phyloP scores from a whole-genome alignment of 78 protist species.

The Dictyostelium citrinum region DNA sequence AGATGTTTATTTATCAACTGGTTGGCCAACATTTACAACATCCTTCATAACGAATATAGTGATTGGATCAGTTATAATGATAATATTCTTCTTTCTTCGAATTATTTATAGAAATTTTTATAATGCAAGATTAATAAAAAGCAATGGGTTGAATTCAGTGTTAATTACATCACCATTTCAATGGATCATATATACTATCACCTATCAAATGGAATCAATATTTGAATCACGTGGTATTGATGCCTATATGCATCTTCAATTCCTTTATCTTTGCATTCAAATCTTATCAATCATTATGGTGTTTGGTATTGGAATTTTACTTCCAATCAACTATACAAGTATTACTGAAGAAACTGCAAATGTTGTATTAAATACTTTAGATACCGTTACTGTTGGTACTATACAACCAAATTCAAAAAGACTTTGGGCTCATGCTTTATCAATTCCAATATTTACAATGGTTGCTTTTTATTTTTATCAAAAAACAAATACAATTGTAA shows the following conservation, averaged over 20 bases:
- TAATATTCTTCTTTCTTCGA: constrained; percentile 41
- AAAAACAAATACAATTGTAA: constrained; percentile 34
- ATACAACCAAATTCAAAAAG: constrained; percentile 25
- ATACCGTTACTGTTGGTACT: constrained; percentile 44
- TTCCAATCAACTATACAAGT: constrained; percentile 54
- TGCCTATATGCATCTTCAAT: constrained; percentile 71
- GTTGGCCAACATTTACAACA: constrained; percentile 54
- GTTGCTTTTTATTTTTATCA: constrained; percentile 21
- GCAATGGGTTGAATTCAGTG: constrained; percentile 4
- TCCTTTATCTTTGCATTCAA: constrained; percentile 39
- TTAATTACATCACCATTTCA: constrained; percentile 8
- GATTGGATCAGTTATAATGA: constrained; percentile 28
- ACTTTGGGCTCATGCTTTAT: constrained; percentile 64
- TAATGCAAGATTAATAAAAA: constrained; percentile 48
- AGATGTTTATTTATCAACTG: constrained; percentile 15
- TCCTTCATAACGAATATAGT: constrained; percentile 19
- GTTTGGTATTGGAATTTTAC: constrained; percentile 60
- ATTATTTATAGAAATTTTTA: constrained; percentile 34
- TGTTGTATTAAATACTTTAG: constrained; percentile 16
- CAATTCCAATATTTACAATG: constrained; percentile 45
- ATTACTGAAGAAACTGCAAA: not conserved
- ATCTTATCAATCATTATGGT: constrained; percentile 1
- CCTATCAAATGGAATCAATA: constrained; percentile 30
- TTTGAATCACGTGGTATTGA: constrained; percentile 68
- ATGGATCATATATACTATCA: constrained; percentile 32